Base-by-base conservation (phyloP, 176 grass and related monocot genomes). In the Ananas comosus region DNA sequence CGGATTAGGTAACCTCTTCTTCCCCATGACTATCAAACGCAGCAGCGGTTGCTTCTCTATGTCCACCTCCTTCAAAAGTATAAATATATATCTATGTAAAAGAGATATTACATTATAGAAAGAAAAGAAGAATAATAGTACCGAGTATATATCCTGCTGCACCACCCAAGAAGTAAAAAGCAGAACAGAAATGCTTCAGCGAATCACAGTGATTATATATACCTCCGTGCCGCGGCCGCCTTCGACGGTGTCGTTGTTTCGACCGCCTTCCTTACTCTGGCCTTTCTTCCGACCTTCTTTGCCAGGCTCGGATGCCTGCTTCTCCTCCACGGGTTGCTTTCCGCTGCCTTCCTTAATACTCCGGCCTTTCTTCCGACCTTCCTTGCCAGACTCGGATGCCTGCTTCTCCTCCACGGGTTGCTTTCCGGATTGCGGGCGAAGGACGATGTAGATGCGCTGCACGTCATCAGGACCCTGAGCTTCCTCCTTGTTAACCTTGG, bases 201-300 rank as follows among this genome's bases (percentile, higher is more conserved):
- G 25, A 27, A 27, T 27, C 25, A 27, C 2, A 2, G 25, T 27
- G 25, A 22, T 12, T 16, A 16, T 59, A 90, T 16, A 16, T 59
- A 90, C 91, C 87, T 96, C 87, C 61, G 78, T 51, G 17, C 88
- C 88, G n/a, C 73, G 88, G 53, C 92, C 88, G 11, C 92, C 88
- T 79, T 96, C 18, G 1, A 7, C 48, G 1, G 51, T 24, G 12
- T 51, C 11, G 0, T 63, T 24, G 9, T 10, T 18, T 10, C 11
- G 51, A 9, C 10, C 12, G 1, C 19, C 66, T 50, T 82, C 48
- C 8, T 67, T 50, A 13, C 18, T 51, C 3, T 28, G 53, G 0
- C 64, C 53, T 10, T 69, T 52, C 1, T 83, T 89, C 24, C 73
- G 33, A 10, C 88, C 88, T 70, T 91, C 88, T 73, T 96, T 89